Evolutionary conservation across 305 asterid genomes (phyloP).

Genomic region (Lippia alba): DNA sequence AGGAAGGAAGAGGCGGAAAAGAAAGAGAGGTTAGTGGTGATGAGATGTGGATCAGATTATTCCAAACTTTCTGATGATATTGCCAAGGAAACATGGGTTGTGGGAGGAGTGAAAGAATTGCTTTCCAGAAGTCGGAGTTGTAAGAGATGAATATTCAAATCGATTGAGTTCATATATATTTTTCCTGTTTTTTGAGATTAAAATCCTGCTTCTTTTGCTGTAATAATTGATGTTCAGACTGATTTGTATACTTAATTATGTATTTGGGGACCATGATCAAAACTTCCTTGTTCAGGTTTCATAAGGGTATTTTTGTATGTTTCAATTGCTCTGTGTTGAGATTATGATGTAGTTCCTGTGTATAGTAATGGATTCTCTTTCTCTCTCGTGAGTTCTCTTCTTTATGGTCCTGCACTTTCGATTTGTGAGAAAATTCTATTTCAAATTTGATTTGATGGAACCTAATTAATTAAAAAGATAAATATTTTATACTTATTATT

Average conservation of each 20-base stretch:
- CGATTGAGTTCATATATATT: conserved; percentile 28
- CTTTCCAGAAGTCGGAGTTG: conserved; percentile 77
- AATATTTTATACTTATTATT: too few species aligned
- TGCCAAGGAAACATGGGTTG: conserved; percentile 77
- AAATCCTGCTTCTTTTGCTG: not conserved
- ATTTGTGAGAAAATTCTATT: too few species aligned
- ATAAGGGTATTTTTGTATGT: conserved; percentile 31
- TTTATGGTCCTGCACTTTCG: not conserved
- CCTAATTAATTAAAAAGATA: too few species aligned
- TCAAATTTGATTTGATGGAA: too few species aligned
- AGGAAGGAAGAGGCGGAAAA: conserved; percentile 28
- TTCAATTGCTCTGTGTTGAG: not conserved
- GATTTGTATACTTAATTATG: conserved; percentile 20
- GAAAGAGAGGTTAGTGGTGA: conserved; percentile 50
- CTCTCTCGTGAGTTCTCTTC: not conserved
- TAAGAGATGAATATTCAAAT: conserved; percentile 59
- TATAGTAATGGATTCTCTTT: conserved; percentile 19
- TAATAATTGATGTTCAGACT: conserved; percentile 7
- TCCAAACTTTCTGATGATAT: conserved; percentile 60
- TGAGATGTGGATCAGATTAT: conserved; percentile 61
- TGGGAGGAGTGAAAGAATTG: conserved; percentile 65
- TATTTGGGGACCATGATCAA: not conserved
- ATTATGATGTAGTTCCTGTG: conserved; percentile 25
- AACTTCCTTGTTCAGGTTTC: not conserved
- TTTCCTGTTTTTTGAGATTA: not conserved